Evolutionary conservation across 306 rosid species (phyloP).

Genomic region (Biancaea sappan): DNA sequence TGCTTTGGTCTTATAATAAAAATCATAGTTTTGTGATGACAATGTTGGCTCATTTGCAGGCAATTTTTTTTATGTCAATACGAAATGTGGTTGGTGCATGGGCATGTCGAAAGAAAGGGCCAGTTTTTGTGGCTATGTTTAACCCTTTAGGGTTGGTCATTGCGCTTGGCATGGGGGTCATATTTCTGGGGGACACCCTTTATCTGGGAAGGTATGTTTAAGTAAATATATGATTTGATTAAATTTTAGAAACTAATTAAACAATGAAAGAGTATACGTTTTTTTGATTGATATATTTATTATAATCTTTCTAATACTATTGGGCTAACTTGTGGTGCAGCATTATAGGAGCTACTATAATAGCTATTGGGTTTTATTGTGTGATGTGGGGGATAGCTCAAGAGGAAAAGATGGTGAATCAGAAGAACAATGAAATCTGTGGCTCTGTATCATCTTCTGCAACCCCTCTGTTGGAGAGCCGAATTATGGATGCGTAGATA

Average conservation of each 20-base stretch:
- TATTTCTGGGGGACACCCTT: conserved; percentile 34
- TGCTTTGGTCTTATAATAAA: too few relatives aligned
- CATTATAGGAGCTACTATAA: conserved; percentile 23
- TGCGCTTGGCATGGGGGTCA: conserved; percentile 28
- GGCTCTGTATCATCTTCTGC: not conserved
- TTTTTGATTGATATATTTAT: too few relatives aligned
- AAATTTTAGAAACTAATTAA: too few relatives aligned
- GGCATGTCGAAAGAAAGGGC: conserved; percentile 55
- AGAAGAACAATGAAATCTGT: not conserved
- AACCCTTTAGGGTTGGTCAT: conserved; percentile 35
- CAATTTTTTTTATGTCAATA: conserved; percentile 33
- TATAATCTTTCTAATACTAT: too few relatives aligned
- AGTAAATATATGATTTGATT: too few relatives aligned
- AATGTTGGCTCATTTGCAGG: too few relatives aligned
- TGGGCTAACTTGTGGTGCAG: not conserved
- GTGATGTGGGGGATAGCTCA: conserved; percentile 35
- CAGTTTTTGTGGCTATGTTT: conserved; percentile 53
- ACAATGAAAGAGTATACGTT: too few relatives aligned
- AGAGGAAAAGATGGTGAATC: conserved; percentile 5
- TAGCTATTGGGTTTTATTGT: conserved; percentile 29
- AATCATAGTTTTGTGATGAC: too few relatives aligned
- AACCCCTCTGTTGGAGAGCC: conserved; percentile 23
- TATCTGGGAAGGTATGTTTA: conserved; percentile 38
- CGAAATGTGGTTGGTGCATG: conserved; percentile 29
- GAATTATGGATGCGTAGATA: not conserved